A percentile compares a stretch with the other conserved stretches of the same genome.
phyloP scores from a whole-genome alignment of 2,329 filamentous ascomycete species.

The Verticillium dahliae region DNA sequence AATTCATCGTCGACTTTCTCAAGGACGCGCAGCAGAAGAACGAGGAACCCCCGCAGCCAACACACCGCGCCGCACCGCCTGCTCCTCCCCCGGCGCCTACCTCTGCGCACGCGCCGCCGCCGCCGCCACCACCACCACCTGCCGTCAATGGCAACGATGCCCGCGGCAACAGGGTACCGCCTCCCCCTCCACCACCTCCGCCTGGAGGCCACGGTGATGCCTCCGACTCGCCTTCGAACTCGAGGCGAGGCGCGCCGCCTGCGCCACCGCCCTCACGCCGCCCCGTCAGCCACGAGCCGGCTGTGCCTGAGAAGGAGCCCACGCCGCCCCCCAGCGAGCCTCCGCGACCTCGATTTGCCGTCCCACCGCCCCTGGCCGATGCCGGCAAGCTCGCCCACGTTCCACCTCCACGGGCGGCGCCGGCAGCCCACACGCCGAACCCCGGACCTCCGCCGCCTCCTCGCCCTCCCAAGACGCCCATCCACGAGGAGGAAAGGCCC shows the following conservation, averaged over 20 bases:
- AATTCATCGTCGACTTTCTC: slow-evolving; percentile 61
- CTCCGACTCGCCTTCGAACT: slow-evolving; percentile 35
- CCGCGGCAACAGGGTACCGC: slow-evolving; percentile 24
- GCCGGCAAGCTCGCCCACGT: slow-evolving; percentile 77
- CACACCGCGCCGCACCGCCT: slow-evolving; percentile 10
- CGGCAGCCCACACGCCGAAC: slow-evolving; percentile 20
- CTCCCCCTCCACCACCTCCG: slow-evolving; percentile 22
- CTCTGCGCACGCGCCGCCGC: slow-evolving; percentile 11
- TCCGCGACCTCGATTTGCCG: slow-evolving; percentile 40
- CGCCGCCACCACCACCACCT: slow-evolving; percentile 15
- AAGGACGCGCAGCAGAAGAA: slow-evolving; percentile 46
- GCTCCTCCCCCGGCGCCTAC: slow-evolving; percentile 13
- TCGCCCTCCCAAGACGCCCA: slow-evolving; percentile 61
- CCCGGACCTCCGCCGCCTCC: slow-evolving; percentile 63
- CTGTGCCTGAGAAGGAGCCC: slow-evolving; percentile 27
- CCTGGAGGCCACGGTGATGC: slow-evolving; percentile 11
- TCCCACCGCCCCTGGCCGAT: slow-evolving; percentile 78
- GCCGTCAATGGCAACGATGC: slow-evolving; percentile 24
- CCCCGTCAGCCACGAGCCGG: slow-evolving; percentile 27
- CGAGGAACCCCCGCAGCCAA: slow-evolving; percentile 8
- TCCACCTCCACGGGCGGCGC: slow-evolving; percentile 33
- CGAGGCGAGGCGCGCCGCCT: slow-evolving; percentile 38
- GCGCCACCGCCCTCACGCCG: slow-evolving; percentile 56
- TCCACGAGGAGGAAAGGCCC: slow-evolving; percentile 57
- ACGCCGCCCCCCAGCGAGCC: slow-evolving; percentile 56